Evolutionary conservation across 2,329 filamentous ascomycete genomes (phyloP).

Genomic region (Aschersonia sp.): DNA sequence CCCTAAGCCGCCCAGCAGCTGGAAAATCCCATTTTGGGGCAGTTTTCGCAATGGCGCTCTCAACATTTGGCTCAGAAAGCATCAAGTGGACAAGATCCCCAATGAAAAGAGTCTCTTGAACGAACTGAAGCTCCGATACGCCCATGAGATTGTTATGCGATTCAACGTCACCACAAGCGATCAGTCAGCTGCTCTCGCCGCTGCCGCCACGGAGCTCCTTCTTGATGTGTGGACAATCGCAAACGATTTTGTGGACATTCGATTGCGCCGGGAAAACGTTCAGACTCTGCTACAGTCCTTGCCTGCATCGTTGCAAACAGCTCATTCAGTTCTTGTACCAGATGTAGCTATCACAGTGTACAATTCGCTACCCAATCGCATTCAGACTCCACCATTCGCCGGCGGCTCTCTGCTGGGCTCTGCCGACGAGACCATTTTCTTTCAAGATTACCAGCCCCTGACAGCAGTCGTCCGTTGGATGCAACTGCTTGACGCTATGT

Average conservation of each 20-base stretch:
- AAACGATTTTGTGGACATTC: slow-evolving; percentile 69
- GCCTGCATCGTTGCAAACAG: slow-evolving; percentile 54
- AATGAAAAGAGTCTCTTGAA: slow-evolving; percentile 11
- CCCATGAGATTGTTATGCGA: slow-evolving; percentile 72
- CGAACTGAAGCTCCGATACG: slow-evolving; percentile 39
- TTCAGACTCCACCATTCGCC: background rate
- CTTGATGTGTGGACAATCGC: slow-evolving; percentile 86
- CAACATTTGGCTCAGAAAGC: slow-evolving; percentile 32
- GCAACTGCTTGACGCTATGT: slow-evolving; percentile 78
- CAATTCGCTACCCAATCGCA: slow-evolving; percentile 24
- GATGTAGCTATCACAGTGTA: slow-evolving; percentile 67
- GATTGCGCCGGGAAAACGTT: slow-evolving; percentile 61
- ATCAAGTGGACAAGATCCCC: slow-evolving; percentile 18
- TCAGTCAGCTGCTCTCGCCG: slow-evolving; percentile 57
- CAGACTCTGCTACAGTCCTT: slow-evolving; percentile 66
- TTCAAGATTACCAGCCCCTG: slow-evolving; percentile 80
- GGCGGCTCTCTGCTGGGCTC: slow-evolving; percentile 8
- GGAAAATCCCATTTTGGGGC: slow-evolving; percentile 31
- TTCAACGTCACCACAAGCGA: slow-evolving; percentile 61
- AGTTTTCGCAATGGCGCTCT: slow-evolving; percentile 35
- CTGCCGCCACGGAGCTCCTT: slow-evolving; percentile 60
- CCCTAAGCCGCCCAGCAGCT: slow-evolving; percentile 6
- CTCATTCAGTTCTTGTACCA: slow-evolving; percentile 63
- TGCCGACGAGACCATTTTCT: slow-evolving; percentile 63
- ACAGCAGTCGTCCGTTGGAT: slow-evolving; percentile 82